phyloP scores from a whole-genome alignment of 2,329 filamentous ascomycete species.

The Fusarium metavorans region DNA sequence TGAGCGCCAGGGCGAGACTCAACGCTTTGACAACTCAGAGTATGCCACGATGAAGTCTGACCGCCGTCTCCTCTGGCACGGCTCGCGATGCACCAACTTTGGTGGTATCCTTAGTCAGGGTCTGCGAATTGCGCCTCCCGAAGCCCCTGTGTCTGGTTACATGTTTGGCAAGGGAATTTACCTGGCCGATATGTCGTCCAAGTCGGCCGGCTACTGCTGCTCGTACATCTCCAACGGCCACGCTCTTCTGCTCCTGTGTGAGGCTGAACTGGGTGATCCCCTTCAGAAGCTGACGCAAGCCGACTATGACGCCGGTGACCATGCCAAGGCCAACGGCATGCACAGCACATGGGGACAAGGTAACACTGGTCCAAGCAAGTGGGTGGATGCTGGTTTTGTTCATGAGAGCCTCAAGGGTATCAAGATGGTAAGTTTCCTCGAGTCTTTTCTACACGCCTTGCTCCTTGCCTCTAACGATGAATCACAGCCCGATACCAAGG shows the following conservation, averaged over 20 bases:
- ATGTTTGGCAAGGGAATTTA: slow-evolving; percentile 96
- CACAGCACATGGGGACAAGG: slow-evolving; percentile 80
- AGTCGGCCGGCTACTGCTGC: slow-evolving; percentile 83
- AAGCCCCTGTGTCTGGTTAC: slow-evolving; percentile 83
- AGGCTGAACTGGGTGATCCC: slow-evolving; percentile 80
- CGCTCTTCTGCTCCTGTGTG: slow-evolving; percentile 83
- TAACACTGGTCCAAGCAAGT: slow-evolving; percentile 69
- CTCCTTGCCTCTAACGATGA: slow-evolving; percentile 11
- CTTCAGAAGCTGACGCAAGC: slow-evolving; percentile 72
- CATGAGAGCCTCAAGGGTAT: slow-evolving; percentile 75
- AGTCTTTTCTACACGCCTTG: background rate
- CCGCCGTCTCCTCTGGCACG: slow-evolving; percentile 87
- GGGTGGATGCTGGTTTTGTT: slow-evolving; percentile 81
- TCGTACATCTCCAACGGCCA: slow-evolving; percentile 72
- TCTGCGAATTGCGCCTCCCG: slow-evolving; percentile 87
- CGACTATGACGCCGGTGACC: slow-evolving; percentile 72
- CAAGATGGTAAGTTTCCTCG: slow-evolving; percentile 69
- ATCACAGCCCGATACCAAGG: slow-evolving; percentile 61
- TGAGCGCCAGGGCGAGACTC: slow-evolving; percentile 77
- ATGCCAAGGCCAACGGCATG: slow-evolving; percentile 70
- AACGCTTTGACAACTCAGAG: slow-evolving; percentile 72
- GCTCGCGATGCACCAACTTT: slow-evolving; percentile 85
- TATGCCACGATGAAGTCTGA: slow-evolving; percentile 70
- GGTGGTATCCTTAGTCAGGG: slow-evolving; percentile 90
- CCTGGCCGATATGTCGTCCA: slow-evolving; percentile 85